Evolutionary conservation across 2,329 filamentous ascomycete species (phyloP).

Genomic region (Paraphoma sp.): DNA sequence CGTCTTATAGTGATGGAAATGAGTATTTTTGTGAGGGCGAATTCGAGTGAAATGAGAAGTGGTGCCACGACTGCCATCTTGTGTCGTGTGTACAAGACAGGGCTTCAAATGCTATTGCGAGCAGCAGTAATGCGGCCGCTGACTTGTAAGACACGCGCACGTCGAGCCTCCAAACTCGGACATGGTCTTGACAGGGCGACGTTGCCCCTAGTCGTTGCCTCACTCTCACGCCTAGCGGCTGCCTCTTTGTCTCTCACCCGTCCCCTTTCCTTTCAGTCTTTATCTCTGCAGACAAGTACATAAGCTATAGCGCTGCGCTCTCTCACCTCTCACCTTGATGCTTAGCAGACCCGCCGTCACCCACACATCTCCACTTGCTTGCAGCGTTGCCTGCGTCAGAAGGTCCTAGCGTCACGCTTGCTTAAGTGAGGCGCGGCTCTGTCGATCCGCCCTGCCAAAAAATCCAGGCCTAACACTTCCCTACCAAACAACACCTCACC

Average conservation of each 20-base stretch:
- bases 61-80: background rate
- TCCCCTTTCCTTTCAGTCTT: background rate
- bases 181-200: constrained; percentile 7
- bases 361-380: constrained; percentile 25
- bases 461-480: constrained; percentile 31
- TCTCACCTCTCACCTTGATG: constrained; percentile 8
- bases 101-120: too few species aligned
- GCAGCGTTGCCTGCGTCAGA: constrained; percentile 21
- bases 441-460: constrained; percentile 43
- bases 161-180: constrained; percentile 8
- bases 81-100: too few species aligned
- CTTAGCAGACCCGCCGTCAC: background rate
- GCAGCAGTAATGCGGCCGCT: background rate
- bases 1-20: constrained; percentile 12
- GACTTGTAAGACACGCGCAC: constrained; percentile 3
- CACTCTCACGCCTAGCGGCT: constrained; percentile 14
- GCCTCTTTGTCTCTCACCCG: constrained; percentile 10
- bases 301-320: constrained; percentile 4
- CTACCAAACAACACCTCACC: constrained; percentile 30
- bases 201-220: constrained; percentile 21
- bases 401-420: constrained; percentile 36
- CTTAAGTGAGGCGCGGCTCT: constrained; percentile 36
- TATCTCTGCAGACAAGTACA: constrained; percentile 2
- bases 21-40: background rate
- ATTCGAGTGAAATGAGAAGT: background rate